phyloP scores from a whole-genome alignment of 805 yeast species.

The Starmerella vitae region DNA sequence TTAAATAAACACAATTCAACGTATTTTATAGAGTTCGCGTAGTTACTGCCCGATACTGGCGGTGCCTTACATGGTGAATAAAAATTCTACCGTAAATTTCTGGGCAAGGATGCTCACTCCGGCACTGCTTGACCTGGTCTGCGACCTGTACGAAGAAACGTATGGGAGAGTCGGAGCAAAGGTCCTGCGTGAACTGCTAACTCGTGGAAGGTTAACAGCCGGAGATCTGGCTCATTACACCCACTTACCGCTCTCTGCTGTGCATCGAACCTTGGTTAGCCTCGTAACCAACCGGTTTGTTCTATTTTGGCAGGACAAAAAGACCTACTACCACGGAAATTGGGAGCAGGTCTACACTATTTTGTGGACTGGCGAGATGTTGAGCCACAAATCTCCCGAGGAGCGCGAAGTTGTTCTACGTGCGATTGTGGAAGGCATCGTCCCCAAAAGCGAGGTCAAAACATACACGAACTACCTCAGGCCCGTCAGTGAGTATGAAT shows the following conservation, averaged over 20 bases:
- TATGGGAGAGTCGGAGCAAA: constrained; percentile 64
- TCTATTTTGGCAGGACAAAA: constrained; percentile 37
- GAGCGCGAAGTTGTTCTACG: not conserved
- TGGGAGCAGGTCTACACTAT: constrained; percentile 51
- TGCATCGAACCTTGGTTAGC: constrained; percentile 58
- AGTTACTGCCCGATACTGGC: too few relatives aligned
- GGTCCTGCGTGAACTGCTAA: constrained; percentile 45
- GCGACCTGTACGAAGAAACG: constrained; percentile 12
- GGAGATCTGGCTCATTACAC: constrained; percentile 39
- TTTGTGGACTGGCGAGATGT: constrained; percentile 65
- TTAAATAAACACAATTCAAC: too few relatives aligned
- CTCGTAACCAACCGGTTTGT: constrained; percentile 70
- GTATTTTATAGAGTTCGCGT: too few relatives aligned
- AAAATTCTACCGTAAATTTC: too few relatives aligned
- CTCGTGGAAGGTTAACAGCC: constrained; percentile 53
- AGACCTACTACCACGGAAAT: constrained; percentile 42
- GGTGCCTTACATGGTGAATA: too few relatives aligned
- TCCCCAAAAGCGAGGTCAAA: not conserved
- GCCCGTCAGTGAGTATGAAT: constrained; percentile 33
- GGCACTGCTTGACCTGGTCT: constrained; percentile 17
- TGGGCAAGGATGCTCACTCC: constrained; percentile 18
- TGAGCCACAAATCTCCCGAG: constrained; percentile 39
- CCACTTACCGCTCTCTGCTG: constrained; percentile 35
- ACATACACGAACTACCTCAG: constrained; percentile 32
- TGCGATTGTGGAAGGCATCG: not conserved